Evolutionary conservation across 2,329 filamentous ascomycete species (phyloP), one percentile per base, ranked within the genome.

Genomic region (Aspergillus brunneoviolaceus): DNA sequence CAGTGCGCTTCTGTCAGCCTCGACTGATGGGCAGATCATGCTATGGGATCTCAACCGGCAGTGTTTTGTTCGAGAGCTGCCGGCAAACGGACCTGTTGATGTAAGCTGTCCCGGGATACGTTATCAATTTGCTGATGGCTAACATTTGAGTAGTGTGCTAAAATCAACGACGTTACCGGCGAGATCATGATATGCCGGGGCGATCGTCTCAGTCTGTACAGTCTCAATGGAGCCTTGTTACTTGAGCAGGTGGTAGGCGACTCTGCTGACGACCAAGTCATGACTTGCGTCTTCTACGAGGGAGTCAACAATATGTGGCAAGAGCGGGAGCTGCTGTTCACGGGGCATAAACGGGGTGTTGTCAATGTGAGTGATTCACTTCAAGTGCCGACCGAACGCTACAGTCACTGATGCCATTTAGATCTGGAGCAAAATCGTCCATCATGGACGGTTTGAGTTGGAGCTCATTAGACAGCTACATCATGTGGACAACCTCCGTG

Each of bases 21-120:
- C 90, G 0, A 84, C 84, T 0, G 91, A 96, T 70, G 93, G 93
- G 0, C 87, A 91, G 45, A 87, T 93, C 11, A 87, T 96, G 69
- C 81, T 98, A 3, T 99, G 95, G 95, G 95, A 98, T 73, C 82
- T 99, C 4, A 99, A 98, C 74, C 87, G 91, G 16, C 85, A 92
- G 12, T 90, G 92, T 55, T 96, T 96, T 69, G 88, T 98, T 5
- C 86, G 92, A 49, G 89, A 87, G 74, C 80, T 94, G 23, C 87
- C 87, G 0, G 74, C 82, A 16, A 81, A 81, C 3, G 82, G 85
- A 4, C 76, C 81, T 5, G 77, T 82, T 2, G 76, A 80, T 68
- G 79, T 81, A 69, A 71, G 72, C n/a, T 39, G 25, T 29, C 7
- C 25, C 5, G 3, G 5, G 11, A 19, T 7, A 31, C 23, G 4